Percentiles rank a stretch among this genome's conserved stretches.
phyloP scores from a whole-genome alignment of 2,329 filamentous ascomycete genomes.

The Pseudocercospora fuligena region DNA sequence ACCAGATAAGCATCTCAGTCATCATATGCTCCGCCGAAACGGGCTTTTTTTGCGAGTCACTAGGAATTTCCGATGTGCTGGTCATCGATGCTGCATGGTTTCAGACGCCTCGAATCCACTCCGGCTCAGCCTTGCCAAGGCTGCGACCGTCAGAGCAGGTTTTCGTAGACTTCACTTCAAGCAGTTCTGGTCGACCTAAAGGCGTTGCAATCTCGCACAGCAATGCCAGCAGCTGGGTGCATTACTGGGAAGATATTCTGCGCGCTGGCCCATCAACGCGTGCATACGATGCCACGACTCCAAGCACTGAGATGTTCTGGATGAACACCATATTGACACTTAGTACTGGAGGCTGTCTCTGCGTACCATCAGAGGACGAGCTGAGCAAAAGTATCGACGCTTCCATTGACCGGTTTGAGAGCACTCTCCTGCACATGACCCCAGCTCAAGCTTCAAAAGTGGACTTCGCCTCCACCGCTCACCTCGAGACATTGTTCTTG shows the following conservation, averaged over 20 bases:
- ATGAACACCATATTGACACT: neutral
- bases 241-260: neutral
- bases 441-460: neutral
- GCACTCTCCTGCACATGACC: neutral
- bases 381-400: neutral
- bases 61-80: neutral
- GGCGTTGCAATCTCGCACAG: neutral
- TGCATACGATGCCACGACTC: neutral
- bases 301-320: neutral
- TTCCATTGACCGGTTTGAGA: neutral
- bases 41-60: neutral
- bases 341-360: neutral
- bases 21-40: neutral
- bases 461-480: neutral
- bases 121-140: neutral
- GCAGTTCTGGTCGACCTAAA: neutral
- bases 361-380: neutral
- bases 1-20: neutral
- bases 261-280: neutral
- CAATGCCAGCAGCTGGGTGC: neutral
- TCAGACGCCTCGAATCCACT: slow-evolving; percentile 1
- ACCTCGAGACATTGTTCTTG: slow-evolving; percentile 2
- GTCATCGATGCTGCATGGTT: neutral
- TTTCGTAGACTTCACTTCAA: neutral
- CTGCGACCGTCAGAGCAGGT: neutral